These are phyloP conservation scores for Aspergillus asperescens DNA, from an alignment of 495 filamentous ascomycete species.

Conservation along the genomic window DNA sequence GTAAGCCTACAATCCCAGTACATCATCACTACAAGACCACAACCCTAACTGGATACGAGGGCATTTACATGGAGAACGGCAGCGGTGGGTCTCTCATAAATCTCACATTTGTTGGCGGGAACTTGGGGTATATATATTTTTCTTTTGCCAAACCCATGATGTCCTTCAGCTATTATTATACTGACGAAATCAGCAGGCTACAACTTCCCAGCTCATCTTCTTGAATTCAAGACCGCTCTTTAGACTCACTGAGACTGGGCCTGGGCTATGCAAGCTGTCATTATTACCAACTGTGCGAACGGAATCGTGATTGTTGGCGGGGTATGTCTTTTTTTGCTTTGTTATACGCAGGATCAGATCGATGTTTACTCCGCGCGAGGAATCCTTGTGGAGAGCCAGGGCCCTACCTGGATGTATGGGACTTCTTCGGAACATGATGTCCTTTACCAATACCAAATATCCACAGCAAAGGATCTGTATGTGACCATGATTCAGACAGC, in stretches of 20 bases:
- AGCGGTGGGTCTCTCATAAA: constrained; percentile 34
- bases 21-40: background rate
- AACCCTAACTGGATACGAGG: background rate
- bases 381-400: constrained; percentile 49
- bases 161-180: too few species aligned
- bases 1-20: too few species aligned
- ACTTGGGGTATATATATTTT: constrained; percentile 25
- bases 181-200: constrained; percentile 55
- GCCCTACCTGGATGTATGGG: constrained; percentile 56
- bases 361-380: constrained; percentile 60
- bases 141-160: too few species aligned
- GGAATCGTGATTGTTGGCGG: constrained; percentile 21
- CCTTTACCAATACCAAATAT: constrained; percentile 73
- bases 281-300: constrained; percentile 27
- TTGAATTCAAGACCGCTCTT: constrained; percentile 43
- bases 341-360: constrained; percentile 48
- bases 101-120: background rate
- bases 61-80: constrained; percentile 3
- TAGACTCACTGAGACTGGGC: constrained; percentile 55
- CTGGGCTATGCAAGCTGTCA: constrained; percentile 40
- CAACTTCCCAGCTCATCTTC: constrained; percentile 45
- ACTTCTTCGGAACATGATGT: constrained; percentile 66
- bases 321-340: constrained; percentile 7
- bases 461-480: constrained; percentile 58
- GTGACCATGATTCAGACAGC: constrained; percentile 76